Evolutionary conservation across 73 alveolate genomes (phyloP), one percentile per base, ranked within the genome.

Genomic region (Uronychia binucleata): DNA sequence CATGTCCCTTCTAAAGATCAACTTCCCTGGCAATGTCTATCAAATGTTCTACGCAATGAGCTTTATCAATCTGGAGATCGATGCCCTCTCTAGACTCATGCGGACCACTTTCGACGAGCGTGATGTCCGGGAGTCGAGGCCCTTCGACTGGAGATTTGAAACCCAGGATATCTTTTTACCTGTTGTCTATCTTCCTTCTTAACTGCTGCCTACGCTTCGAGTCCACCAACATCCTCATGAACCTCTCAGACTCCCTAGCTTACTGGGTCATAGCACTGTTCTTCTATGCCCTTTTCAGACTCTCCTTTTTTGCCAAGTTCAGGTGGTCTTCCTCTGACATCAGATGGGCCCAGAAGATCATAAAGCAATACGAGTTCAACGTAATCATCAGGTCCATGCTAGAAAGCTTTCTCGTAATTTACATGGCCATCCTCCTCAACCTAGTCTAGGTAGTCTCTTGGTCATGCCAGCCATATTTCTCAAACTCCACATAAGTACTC

Each of bases 1-100:
- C 58, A 27, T 82, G 59, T 80, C 89, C 0, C 28, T 82, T 0
- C 5, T 74, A 11, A 33, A 32, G 0, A 11, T 82, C 28, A 34
- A 31, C 29, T 82, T 8, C 57, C 89, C 89, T 28, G 57, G 59
- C 8, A 35, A 75, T 75, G n/a, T 32, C 32, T 28, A 26, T 26
- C 30, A 75, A 75, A 75, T 75, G 81, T 75, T 75, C 58, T 5
- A 25, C n/a, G 25, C 5, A 28, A 26, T 75, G 19, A 13, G 57
- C 5, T 26, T 75, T 5, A 58, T 30, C n/a, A 75, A 75, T 30
- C 25, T 75, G 81, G 58, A 75, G 5, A 75, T 28, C 30, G 26
- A 8, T 26, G 27, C 30, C 1, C 81, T 75, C 32, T 8, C 28
- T 5, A 75, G 27, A 28, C 31, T 5, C 8, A 28, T 75, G 19